Evolutionary conservation across 495 filamentous ascomycete genomes (phyloP).

Genomic region (Margaritispora aquatica): DNA sequence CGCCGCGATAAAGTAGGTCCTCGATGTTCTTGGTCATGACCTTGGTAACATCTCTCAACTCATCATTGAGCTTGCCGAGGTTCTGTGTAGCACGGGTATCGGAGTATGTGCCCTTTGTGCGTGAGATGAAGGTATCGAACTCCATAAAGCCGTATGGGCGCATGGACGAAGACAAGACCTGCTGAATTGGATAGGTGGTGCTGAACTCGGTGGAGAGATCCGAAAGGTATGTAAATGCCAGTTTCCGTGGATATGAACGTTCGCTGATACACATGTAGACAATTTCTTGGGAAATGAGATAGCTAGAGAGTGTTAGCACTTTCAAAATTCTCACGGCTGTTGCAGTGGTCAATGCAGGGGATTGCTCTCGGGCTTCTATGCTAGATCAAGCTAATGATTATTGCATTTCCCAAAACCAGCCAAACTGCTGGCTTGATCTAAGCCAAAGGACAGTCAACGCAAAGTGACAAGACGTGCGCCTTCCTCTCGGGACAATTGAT

Average conservation of each 20-base stretch:
- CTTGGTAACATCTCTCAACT: conserved; percentile 94
- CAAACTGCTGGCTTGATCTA: too few species aligned
- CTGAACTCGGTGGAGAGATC: conserved; percentile 89
- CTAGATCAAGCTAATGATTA: too few species aligned
- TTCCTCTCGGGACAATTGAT: too few species aligned
- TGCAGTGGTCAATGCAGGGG: not conserved
- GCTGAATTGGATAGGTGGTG: conserved; percentile 66
- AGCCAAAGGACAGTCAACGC: too few species aligned
- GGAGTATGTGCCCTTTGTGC: conserved; percentile 91
- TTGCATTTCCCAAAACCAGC: too few species aligned
- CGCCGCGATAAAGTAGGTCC: conserved; percentile 90
- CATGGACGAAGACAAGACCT: conserved; percentile 66
- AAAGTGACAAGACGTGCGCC: too few species aligned
- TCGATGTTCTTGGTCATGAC: conserved; percentile 99
- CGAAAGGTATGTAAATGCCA: conserved; percentile 96
- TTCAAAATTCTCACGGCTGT: not conserved
- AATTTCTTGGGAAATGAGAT: conserved; percentile 73
- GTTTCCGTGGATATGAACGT: conserved; percentile 90
- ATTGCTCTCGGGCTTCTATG: too few species aligned
- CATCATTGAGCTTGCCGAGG: conserved; percentile 76
- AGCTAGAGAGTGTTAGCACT: conserved; percentile 44
- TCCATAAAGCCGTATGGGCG: conserved; percentile 95
- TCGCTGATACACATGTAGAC: conserved; percentile 93
- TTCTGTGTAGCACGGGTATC: conserved; percentile 84
- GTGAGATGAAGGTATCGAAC: conserved; percentile 94